Conservation (phyloP, 192 early-diverging fungal species). For the Coemansia aciculifera region DNA sequence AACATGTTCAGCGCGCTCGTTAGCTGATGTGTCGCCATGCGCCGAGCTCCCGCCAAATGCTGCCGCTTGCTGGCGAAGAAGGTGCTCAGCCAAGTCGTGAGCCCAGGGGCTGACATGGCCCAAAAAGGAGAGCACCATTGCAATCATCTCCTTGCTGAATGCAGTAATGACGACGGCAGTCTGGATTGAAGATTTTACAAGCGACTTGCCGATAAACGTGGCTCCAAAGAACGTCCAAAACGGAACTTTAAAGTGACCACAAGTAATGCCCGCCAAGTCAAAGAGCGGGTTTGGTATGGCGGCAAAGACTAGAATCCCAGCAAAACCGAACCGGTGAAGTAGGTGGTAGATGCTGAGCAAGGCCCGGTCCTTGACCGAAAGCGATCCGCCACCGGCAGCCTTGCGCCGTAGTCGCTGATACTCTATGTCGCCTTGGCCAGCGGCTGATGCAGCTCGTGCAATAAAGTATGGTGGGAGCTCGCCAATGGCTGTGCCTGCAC, state of each 20-base stretch:
- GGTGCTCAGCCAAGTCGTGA: constrained; percentile 58
- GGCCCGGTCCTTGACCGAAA: constrained; percentile 67
- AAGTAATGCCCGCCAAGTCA: constrained; percentile 94
- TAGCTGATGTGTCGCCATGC: constrained; percentile 4
- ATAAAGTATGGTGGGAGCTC: constrained; percentile 97
- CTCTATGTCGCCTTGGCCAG: constrained; percentile 41
- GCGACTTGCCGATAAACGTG: constrained; percentile 90
- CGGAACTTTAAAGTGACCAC: constrained; percentile 87
- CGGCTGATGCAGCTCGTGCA: constrained; percentile 65
- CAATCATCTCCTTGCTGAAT: constrained; percentile 79
- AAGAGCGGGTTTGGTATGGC: constrained; percentile 98
- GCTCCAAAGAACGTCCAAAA: constrained; percentile 96
- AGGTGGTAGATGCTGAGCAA: constrained; percentile 68
- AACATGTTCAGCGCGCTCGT: not conserved
- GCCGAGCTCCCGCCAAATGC: constrained; percentile 16
- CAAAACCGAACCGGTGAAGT: constrained; percentile 79
- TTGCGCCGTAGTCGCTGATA: constrained; percentile 43
- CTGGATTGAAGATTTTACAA: constrained; percentile 85
- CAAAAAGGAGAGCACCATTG: constrained; percentile 60
- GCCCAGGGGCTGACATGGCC: constrained; percentile 58
- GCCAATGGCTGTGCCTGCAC: constrained; percentile 87
- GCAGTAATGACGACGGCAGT: constrained; percentile 76
- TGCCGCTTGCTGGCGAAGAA: constrained; percentile 49
- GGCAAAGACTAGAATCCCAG: constrained; percentile 88
- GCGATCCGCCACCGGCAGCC: constrained; percentile 28